Percentiles rank a stretch among this genome's conserved stretches.
Conservation (phyloP, 2,329 filamentous ascomycete species). For the Cytospora mali region DNA sequence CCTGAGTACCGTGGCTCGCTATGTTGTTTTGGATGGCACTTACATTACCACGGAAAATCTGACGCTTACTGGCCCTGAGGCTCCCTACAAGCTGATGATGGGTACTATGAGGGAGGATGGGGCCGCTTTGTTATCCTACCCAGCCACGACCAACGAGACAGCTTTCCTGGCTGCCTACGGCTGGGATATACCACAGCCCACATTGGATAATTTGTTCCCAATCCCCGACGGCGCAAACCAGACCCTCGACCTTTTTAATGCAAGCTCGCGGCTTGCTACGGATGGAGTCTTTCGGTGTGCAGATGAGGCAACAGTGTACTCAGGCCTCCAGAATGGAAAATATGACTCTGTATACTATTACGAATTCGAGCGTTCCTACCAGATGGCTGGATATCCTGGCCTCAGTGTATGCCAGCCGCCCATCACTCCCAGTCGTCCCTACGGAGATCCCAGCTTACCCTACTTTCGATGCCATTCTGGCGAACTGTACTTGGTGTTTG, state of each 20-base stretch:
- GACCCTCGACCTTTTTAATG: slow-evolving; percentile 58
- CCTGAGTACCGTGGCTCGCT: slow-evolving; percentile 48
- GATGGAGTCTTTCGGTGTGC: slow-evolving; percentile 63
- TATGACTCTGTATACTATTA: slow-evolving; percentile 59
- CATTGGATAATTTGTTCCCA: slow-evolving; percentile 50
- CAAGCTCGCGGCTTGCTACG: slow-evolving; percentile 56
- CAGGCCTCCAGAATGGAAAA: slow-evolving; percentile 47
- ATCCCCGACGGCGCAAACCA: slow-evolving; percentile 48
- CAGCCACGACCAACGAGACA: slow-evolving; percentile 38
- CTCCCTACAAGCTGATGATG: slow-evolving; percentile 58
- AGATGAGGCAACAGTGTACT: slow-evolving; percentile 60
- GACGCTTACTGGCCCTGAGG: slow-evolving; percentile 48
- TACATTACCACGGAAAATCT: slow-evolving; percentile 53
- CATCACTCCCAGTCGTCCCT: slow-evolving; percentile 38
- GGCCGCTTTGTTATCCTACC: slow-evolving; percentile 55
- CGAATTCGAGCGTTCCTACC: slow-evolving; percentile 60
- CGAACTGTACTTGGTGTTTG: slow-evolving; percentile 58
- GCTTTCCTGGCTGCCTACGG: slow-evolving; percentile 40
- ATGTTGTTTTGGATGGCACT: slow-evolving; percentile 60
- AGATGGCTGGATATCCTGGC: slow-evolving; percentile 55
- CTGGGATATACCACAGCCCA: slow-evolving; percentile 37
- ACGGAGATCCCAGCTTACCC: slow-evolving; percentile 45
- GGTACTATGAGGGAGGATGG: slow-evolving; percentile 59
- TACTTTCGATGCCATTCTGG: slow-evolving; percentile 61
- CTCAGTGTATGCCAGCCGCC: slow-evolving; percentile 52